Percentiles rank a stretch among this genome's conserved stretches.
These are phyloP conservation scores for Parathielavia appendiculata DNA, from an alignment of 495 filamentous ascomycete genomes.

Conservation along the genomic window DNA sequence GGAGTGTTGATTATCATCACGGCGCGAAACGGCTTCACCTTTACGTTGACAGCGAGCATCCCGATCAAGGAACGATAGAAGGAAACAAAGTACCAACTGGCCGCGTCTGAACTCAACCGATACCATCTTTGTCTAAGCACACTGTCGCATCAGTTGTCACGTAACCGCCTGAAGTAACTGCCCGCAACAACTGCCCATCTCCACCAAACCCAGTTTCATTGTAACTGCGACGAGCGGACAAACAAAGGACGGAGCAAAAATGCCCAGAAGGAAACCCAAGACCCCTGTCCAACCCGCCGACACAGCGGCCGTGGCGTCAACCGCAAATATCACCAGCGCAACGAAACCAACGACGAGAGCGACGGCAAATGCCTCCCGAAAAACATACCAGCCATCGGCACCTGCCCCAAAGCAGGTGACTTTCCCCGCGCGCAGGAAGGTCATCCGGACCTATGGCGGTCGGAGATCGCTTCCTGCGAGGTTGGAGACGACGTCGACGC, in stretches of 20 bases:
- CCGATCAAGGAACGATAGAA: too few relatives aligned
- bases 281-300: background rate
- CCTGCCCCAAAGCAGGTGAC: constrained; percentile 37
- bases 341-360: background rate
- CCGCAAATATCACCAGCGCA: background rate
- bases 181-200: background rate
- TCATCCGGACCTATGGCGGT: constrained; percentile 38
- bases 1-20: too few relatives aligned
- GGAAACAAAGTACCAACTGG: too few relatives aligned
- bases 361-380: background rate
- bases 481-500: background rate
- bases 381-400: constrained; percentile 33
- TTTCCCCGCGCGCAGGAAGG: constrained; percentile 35
- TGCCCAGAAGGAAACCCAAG: background rate
- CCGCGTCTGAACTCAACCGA: too few relatives aligned
- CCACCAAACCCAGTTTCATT: background rate
- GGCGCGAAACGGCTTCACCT: too few relatives aligned
- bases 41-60: too few relatives aligned
- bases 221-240: background rate
- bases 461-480: constrained; percentile 25
- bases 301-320: background rate
- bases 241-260: background rate
- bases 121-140: too few relatives aligned
- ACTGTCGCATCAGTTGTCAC: too few relatives aligned
- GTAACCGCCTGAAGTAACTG: too few relatives aligned